phyloP scores from a whole-genome alignment of 495 filamentous ascomycete genomes.

The Penicillium daleae region DNA sequence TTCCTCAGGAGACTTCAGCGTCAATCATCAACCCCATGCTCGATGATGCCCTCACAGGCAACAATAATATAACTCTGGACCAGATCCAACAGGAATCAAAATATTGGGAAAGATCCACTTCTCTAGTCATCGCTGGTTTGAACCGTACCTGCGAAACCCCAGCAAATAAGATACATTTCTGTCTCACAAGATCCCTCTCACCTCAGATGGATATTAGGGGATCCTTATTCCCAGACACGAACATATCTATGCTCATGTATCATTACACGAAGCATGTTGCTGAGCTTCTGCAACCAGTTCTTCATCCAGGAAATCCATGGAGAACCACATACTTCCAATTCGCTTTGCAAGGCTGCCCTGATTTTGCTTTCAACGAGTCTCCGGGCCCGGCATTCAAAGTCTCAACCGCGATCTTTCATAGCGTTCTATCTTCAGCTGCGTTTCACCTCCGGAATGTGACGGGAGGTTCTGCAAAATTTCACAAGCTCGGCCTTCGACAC shows the following conservation, averaged over 20 bases:
- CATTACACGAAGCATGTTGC: constrained; percentile 22
- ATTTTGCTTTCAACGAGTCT: not conserved
- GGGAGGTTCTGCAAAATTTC: not conserved
- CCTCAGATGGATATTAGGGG: not conserved
- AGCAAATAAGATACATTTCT: not conserved
- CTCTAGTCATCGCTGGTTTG: not conserved
- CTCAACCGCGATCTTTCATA: not conserved
- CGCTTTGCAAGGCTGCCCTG: not conserved
- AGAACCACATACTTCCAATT: constrained; percentile 7
- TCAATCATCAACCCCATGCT: not conserved
- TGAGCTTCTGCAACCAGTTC: constrained; percentile 17
- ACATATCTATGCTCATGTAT: constrained; percentile 16
- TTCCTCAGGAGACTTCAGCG: not conserved
- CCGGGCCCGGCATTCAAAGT: not conserved
- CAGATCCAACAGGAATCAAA: not conserved
- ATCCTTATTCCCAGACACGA: constrained; percentile 6
- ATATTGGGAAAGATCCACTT: not conserved
- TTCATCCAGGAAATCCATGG: constrained; percentile 18
- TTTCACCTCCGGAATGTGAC: not conserved
- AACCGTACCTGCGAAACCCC: not conserved
- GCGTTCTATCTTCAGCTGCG: not conserved
- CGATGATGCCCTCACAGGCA: not conserved
- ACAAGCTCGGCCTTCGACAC: not conserved
- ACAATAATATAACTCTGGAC: not conserved
- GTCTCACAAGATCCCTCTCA: not conserved